Conservation (phyloP, 768 basidiomycete species). For the Boletus vermiculosoides region DNA sequence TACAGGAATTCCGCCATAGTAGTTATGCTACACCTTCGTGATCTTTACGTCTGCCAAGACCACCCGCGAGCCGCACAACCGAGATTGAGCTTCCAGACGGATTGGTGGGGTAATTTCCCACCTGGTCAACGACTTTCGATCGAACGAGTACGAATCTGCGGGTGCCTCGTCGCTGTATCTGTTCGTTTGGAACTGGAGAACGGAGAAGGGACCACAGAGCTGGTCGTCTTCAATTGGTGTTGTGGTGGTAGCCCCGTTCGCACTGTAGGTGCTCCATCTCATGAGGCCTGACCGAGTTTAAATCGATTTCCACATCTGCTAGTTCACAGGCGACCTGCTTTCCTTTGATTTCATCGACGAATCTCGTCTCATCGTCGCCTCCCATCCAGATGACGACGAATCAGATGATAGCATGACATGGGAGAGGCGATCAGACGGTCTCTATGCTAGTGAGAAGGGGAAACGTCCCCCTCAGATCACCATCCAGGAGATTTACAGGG, state of each 20-base stretch:
- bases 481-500: constrained; percentile 23
- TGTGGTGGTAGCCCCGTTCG: constrained; percentile 27
- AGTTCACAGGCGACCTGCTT: constrained; percentile 31
- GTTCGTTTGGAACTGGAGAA: constrained; percentile 31
- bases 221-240: constrained; percentile 32
- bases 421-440: constrained; percentile 31
- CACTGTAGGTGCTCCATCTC: constrained; percentile 18
- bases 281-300: neutral
- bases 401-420: constrained; percentile 30
- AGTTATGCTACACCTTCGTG: constrained; percentile 46
- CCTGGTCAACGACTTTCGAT: constrained; percentile 33
- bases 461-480: constrained; percentile 32
- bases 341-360: constrained; percentile 33
- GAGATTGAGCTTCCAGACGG: constrained; percentile 30
- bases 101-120: constrained; percentile 35
- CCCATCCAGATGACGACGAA: constrained; percentile 35
- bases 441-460: constrained; percentile 31
- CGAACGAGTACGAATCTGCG: constrained; percentile 31
- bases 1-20: constrained; percentile 28
- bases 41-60: constrained; percentile 55
- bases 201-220: constrained; percentile 33
- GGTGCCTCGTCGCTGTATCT: constrained; percentile 24
- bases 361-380: constrained; percentile 24
- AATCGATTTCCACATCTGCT: neutral
- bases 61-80: constrained; percentile 43